These are phyloP conservation scores for Yarrowia sp. DNA, from an alignment of 805 yeast species.

Conservation along the genomic window DNA sequence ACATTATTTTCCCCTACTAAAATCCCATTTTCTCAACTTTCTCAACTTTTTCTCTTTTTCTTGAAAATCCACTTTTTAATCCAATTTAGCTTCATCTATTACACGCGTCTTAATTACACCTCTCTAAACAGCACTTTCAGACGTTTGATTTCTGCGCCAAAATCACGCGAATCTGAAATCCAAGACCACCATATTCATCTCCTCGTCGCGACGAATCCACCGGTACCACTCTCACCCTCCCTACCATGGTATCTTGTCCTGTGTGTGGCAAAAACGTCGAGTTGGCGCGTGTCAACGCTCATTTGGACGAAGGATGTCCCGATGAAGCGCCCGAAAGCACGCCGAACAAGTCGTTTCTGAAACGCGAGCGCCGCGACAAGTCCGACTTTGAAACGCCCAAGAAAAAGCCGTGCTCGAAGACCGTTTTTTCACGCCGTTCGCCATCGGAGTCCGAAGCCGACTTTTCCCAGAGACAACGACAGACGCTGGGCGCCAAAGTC, in stretches of 20 bases:
- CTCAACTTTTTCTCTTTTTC: no score
- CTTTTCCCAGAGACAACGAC: conserved; percentile 11
- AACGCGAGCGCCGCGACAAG: conserved; percentile 26
- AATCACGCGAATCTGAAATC: background rate
- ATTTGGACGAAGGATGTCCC: conserved; percentile 51
- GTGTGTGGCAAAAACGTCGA: conserved; percentile 47
- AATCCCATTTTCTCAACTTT: no score
- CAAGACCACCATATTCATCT: background rate
- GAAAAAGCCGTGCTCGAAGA: conserved; percentile 17
- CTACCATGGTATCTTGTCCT: conserved; percentile 44
- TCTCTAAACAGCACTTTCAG: no score
- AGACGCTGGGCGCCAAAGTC: background rate
- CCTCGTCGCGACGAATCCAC: background rate
- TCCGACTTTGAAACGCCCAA: conserved; percentile 18
- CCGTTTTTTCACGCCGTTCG: conserved; percentile 36
- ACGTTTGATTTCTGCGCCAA: background rate
- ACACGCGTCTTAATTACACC: conserved; percentile 10
- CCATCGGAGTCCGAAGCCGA: conserved; percentile 31
- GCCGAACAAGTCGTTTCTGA: conserved; percentile 23
- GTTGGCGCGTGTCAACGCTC: conserved; percentile 48
- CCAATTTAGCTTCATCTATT: background rate
- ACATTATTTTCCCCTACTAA: no score
- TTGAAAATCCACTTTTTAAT: no score
- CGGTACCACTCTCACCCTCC: background rate
- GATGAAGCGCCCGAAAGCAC: conserved; percentile 28